A percentile compares a stretch with the other conserved stretches of the same genome.
phyloP scores from a whole-genome alignment of 2,329 filamentous ascomycete species.

The Colletotrichum sublineola region DNA sequence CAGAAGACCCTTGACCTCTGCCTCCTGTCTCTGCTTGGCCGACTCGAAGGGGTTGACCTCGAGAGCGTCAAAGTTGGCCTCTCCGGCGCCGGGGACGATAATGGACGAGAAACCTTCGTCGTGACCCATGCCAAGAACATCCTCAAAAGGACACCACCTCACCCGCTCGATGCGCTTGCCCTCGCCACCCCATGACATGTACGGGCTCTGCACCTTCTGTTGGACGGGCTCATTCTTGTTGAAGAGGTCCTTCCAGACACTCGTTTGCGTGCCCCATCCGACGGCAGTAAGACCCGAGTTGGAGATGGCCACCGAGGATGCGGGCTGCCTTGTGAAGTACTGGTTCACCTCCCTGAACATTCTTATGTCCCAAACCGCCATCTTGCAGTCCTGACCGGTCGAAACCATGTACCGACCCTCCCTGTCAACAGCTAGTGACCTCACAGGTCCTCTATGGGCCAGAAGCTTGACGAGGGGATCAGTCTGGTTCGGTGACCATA shows the following conservation, averaged over 20 bases:
- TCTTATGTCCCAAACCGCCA: conserved; percentile 96
- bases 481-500: conserved; percentile 94
- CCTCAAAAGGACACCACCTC: conserved; percentile 94
- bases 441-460: conserved; percentile 89
- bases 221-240: conserved; percentile 78
- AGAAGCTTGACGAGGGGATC: conserved; percentile 92
- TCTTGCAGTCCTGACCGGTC: conserved; percentile 87
- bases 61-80: conserved; percentile 94
- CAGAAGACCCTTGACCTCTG: conserved; percentile 88
- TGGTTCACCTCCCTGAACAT: conserved; percentile 94
- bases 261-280: conserved; percentile 90
- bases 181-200: conserved; percentile 93
- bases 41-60: conserved; percentile 97
- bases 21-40: conserved; percentile 90
- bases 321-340: conserved; percentile 87
- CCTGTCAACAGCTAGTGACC: conserved; percentile 86
- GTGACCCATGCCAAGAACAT: conserved; percentile 89
- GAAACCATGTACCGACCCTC: conserved; percentile 97
- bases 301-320: conserved; percentile 86
- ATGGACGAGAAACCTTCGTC: conserved; percentile 89
- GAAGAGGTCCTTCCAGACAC: conserved; percentile 93
- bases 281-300: conserved; percentile 90
- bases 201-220: conserved; percentile 85
- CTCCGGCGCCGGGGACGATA: conserved; percentile 93
- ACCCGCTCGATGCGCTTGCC: conserved; percentile 85